These are phyloP conservation scores for Penicillium sumatraense DNA, from an alignment of 2,329 filamentous ascomycete species.

Conservation along the genomic window DNA sequence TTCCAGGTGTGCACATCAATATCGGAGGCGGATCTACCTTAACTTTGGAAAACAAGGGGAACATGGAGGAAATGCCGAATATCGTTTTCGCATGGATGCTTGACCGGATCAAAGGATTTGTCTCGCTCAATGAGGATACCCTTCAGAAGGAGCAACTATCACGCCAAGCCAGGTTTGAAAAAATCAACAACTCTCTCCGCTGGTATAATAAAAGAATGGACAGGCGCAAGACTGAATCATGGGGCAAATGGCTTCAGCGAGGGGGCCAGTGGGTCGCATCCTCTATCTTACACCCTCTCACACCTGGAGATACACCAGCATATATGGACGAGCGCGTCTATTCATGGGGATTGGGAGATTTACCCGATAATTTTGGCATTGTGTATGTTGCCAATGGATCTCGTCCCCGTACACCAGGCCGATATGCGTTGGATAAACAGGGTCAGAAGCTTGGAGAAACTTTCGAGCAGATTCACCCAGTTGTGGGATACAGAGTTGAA, in stretches of 20 bases:
- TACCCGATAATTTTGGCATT: background rate
- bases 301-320: background rate
- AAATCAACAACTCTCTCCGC: background rate
- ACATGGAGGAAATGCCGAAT: slow-evolving; percentile 6
- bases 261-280: background rate
- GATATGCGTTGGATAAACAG: background rate
- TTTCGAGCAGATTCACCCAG: background rate
- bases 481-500: background rate
- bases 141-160: background rate
- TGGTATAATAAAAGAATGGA: background rate
- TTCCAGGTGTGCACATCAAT: background rate
- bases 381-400: background rate
- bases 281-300: background rate
- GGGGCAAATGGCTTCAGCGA: background rate
- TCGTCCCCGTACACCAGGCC: background rate
- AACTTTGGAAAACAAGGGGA: slow-evolving; percentile 4
- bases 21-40: background rate
- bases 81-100: slow-evolving; percentile 8
- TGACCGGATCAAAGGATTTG: slow-evolving; percentile 1
- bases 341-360: background rate
- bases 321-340: background rate
- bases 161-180: background rate
- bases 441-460: background rate
- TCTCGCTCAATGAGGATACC: background rate
- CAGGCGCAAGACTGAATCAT: background rate